These are phyloP conservation scores for Yarrowia sp. DNA, from an alignment of 805 yeast species.

Conservation along the genomic window DNA sequence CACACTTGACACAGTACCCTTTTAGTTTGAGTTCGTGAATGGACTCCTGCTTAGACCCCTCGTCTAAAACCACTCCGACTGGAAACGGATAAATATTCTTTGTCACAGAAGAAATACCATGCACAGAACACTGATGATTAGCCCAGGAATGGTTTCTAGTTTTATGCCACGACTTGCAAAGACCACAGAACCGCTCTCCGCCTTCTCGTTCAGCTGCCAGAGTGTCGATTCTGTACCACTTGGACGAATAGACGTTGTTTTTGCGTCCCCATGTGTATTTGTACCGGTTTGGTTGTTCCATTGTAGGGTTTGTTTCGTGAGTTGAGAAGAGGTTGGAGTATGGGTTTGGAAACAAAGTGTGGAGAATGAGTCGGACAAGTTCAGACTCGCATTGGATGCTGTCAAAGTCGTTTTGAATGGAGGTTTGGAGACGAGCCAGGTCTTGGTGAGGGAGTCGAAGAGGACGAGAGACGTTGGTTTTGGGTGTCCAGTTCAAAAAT, in stretches of 20 bases:
- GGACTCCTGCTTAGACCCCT: background rate
- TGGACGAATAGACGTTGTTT: background rate
- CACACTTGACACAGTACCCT: background rate
- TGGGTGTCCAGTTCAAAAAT: background rate
- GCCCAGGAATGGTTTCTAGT: background rate
- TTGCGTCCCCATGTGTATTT: background rate
- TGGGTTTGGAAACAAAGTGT: background rate
- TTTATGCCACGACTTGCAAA: conserved; percentile 1
- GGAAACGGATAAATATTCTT: background rate
- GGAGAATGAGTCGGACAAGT: background rate
- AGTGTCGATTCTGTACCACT: background rate
- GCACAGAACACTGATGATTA: background rate
- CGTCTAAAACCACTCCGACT: background rate
- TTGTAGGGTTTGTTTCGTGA: background rate
- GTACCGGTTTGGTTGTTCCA: background rate
- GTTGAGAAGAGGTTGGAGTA: background rate
- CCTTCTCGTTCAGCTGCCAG: background rate
- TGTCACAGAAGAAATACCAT: background rate
- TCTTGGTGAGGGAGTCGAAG: background rate
- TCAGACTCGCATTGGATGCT: background rate
- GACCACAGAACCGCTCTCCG: background rate
- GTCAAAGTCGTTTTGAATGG: background rate
- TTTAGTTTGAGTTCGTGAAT: background rate
- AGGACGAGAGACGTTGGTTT: background rate
- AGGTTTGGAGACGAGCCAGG: background rate